Evolutionary conservation across 176 grass and related monocot genomes (phyloP).

Genomic region (Aegilops tauschii): DNA sequence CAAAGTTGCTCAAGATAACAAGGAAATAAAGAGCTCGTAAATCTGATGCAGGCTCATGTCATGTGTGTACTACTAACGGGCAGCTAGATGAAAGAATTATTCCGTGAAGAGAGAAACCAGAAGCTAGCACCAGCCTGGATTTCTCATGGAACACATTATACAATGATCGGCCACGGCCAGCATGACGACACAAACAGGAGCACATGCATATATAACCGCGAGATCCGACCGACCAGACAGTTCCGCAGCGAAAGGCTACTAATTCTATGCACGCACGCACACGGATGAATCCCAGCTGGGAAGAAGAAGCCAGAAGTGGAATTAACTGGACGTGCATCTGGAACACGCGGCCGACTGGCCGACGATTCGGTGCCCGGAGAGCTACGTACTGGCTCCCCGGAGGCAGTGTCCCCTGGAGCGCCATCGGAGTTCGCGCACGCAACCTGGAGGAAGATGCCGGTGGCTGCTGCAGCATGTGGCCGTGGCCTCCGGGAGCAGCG

Average conservation of each 20-base stretch:
- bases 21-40: too few species aligned
- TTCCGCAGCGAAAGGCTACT: neutral
- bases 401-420: neutral
- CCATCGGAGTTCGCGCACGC: neutral
- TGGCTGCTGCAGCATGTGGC: neutral
- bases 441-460: neutral
- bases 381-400: neutral
- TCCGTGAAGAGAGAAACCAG: too few species aligned
- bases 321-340: neutral
- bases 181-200: too few species aligned
- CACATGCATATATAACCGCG: neutral
- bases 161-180: too few species aligned
- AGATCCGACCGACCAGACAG: neutral
- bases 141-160: neutral
- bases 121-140: neutral
- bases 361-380: neutral
- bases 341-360: too few species aligned
- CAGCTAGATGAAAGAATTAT: too few species aligned
- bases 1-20: too few species aligned
- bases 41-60: too few species aligned
- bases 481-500: neutral
- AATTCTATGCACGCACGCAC: neutral
- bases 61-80: too few species aligned
- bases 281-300: neutral
- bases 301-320: neutral